Evolutionary conservation across 164 flowering plant genomes (phyloP).

Genomic region (Berberis vulgaris): DNA sequence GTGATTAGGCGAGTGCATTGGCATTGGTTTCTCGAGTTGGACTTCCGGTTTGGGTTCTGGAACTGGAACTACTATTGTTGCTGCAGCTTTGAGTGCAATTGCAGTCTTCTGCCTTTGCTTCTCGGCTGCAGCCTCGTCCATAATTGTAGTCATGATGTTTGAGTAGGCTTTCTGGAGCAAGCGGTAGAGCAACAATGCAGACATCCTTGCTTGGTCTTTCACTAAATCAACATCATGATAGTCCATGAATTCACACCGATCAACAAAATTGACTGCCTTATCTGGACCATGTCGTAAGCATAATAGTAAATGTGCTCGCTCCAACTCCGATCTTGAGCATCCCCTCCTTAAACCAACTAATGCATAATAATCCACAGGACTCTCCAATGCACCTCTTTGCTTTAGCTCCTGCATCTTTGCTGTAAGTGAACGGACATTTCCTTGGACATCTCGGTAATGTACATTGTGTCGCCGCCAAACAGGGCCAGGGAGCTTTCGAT

Average conservation of each 20-base stretch:
- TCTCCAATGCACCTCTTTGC: slow-evolving; percentile 65
- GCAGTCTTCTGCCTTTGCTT: slow-evolving; percentile 49
- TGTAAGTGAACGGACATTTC: slow-evolving; percentile 45
- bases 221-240: slow-evolving; percentile 63
- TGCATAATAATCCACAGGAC: slow-evolving; percentile 64
- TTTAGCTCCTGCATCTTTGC: slow-evolving; percentile 54
- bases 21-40: background rate
- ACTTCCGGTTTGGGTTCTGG: background rate
- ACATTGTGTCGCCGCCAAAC: slow-evolving; percentile 64
- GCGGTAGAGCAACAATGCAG: slow-evolving; percentile 65
- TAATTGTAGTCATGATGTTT: slow-evolving; percentile 41
- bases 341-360: slow-evolving; percentile 81
- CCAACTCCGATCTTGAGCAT: slow-evolving; percentile 78
- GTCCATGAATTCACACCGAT: slow-evolving; percentile 68
- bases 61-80: slow-evolving; percentile 4
- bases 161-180: slow-evolving; percentile 80
- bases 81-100: slow-evolving; percentile 39
- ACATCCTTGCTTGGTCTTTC: slow-evolving; percentile 71
- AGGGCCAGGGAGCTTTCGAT: slow-evolving; percentile 76
- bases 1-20: background rate
- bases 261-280: slow-evolving; percentile 48
- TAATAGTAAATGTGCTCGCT: slow-evolving; percentile 69
- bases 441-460: slow-evolving; percentile 60
- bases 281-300: slow-evolving; percentile 74
- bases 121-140: slow-evolving; percentile 73